Evolutionary conservation across 345 rosid species (phyloP), one percentile per base, ranked within the genome.

Genomic region (Citrus trifoliata): DNA sequence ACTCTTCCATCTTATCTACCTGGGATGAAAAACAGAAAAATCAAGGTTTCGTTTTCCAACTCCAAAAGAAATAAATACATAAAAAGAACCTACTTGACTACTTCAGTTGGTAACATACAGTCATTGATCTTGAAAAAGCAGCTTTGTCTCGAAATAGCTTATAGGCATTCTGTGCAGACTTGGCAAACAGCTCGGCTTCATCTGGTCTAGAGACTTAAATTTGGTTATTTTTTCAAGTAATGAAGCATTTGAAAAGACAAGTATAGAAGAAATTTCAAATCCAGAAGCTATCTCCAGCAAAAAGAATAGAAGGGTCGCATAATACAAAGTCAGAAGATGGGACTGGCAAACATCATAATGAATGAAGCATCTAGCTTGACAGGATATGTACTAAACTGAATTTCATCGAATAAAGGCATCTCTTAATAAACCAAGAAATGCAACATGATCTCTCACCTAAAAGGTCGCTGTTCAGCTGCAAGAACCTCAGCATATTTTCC

Each of bases 401-500:
- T 71, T 71, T 67, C 6, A 53, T 51, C 51, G 28, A 21, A 46
- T 12, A 13, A 4, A 55, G 46, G 21, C 5, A 42, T 61, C 13
- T 60, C 37, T 77, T 22, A 22, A 58, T 46, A 37, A 16, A 16
- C 28, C 30, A 21, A 28, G 51, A 22, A 78, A 67, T 59, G 51
- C 48, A 81, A 73, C 46, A 80, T 55, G 8, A 72, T 8, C 59
- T 63, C 89, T 87, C 61, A 93, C 99, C 96, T 90, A n/a, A 93
- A 87, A 80, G 98, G 84, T 77, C 98, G 89, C 80, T 93, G 93
- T 19, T 93, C 97, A 79, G 99, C 95, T 10, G 90, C 97, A 30
- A 87, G 85, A 78, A 95, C 90, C 87, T 95, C 99, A 21, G 98
- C 95, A 84, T 86, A 95, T 86, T 74, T 91, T 78, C 99, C 99